Percentiles rank a stretch among this genome's conserved stretches.
Conservation (phyloP, 2,329 filamentous ascomycete species). For the Cercospora canescens region DNA sequence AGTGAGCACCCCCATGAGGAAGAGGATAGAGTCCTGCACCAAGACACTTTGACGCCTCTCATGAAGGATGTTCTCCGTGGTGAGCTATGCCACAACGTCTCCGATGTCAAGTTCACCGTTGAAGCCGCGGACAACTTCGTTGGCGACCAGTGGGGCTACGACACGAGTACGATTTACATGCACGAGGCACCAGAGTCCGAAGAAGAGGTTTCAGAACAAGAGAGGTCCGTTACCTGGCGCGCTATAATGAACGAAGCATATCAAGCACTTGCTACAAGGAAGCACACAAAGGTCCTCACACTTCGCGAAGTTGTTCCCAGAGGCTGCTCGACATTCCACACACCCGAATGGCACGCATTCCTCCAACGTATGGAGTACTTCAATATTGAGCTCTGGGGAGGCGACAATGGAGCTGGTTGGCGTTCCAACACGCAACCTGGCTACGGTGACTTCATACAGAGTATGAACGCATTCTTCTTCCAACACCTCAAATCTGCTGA, state of each 20-base stretch:
- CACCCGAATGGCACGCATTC: neutral
- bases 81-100: neutral
- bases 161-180: neutral
- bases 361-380: neutral
- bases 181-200: neutral
- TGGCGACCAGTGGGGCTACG: neutral
- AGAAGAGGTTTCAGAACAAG: neutral
- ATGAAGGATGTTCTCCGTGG: neutral
- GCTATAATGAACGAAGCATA: conserved; percentile 11
- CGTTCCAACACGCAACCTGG: conserved; percentile 4
- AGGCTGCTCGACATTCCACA: neutral
- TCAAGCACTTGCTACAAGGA: neutral
- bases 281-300: neutral
- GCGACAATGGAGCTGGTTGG: conserved; percentile 8
- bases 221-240: neutral
- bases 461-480: conserved; percentile 11
- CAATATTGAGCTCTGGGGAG: conserved; percentile 7
- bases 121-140: conserved; percentile 2
- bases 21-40: neutral
- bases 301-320: conserved; percentile 2
- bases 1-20: neutral
- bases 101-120: neutral
- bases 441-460: conserved; percentile 1
- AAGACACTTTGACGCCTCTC: neutral
- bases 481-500: neutral